Conservation (phyloP, 345 rosid genomes). For the Salix brachista region DNA sequence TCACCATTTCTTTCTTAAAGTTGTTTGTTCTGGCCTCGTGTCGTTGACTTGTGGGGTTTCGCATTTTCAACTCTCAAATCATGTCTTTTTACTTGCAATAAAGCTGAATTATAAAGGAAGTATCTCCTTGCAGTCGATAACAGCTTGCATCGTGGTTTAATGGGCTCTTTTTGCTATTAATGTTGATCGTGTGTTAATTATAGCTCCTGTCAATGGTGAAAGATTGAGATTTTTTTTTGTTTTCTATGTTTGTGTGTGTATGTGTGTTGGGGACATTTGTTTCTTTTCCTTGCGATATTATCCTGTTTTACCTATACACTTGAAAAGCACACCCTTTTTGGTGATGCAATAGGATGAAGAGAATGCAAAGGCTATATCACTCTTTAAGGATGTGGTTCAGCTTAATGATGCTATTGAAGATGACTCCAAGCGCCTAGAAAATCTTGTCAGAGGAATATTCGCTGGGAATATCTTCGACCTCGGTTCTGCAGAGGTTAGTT, state of each 20-base stretch:
- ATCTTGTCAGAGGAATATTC: constrained; percentile 76
- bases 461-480: constrained; percentile 98
- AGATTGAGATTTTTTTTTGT: too few relatives aligned
- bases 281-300: neutral
- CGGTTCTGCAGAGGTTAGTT: constrained; percentile 86
- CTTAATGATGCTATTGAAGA: constrained; percentile 75
- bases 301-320: neutral
- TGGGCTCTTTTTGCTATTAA: neutral
- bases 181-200: too few relatives aligned
- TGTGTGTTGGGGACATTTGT: neutral
- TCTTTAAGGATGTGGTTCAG: constrained; percentile 64
- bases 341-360: constrained; percentile 74
- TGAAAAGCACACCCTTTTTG: neutral
- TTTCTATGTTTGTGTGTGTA: neutral
- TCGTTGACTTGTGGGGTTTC: too few relatives aligned
- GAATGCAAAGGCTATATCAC: constrained; percentile 93
- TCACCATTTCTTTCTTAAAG: too few relatives aligned
- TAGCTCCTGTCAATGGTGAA: too few relatives aligned
- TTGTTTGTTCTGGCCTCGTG: too few relatives aligned
- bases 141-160: neutral
- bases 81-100: neutral
- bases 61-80: neutral
- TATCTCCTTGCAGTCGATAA: neutral
- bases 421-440: constrained; percentile 60
- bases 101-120: neutral